Percentiles rank a stretch among this genome's conserved stretches.
These are phyloP conservation scores for Lunasporangiospora selenospora DNA, from an alignment of 192 early-diverging fungal species.

Conservation along the genomic window DNA sequence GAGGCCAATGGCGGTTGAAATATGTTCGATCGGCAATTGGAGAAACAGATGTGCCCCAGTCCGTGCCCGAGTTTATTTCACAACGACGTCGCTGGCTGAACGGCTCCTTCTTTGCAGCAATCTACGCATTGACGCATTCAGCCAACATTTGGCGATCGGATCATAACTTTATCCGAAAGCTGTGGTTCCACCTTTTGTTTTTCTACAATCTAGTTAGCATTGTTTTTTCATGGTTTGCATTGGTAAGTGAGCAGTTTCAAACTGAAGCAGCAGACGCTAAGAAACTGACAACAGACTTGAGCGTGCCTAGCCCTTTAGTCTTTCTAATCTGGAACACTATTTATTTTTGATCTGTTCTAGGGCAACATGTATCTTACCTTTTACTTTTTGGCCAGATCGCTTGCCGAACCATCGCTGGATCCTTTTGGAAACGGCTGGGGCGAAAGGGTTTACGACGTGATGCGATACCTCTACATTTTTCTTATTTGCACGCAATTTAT, in stretches of 20 bases:
- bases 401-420: conserved; percentile 48
- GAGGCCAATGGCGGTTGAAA: conserved; percentile 69
- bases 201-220: conserved; percentile 73
- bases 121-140: conserved; percentile 74
- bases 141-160: conserved; percentile 70
- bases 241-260: conserved; percentile 49
- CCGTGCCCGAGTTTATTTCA: conserved; percentile 75
- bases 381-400: conserved; percentile 57
- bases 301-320: too few species aligned
- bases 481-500: conserved; percentile 56
- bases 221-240: conserved; percentile 68
- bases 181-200: conserved; percentile 66
- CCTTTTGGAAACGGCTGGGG: conserved; percentile 57
- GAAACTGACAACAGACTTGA: too few species aligned
- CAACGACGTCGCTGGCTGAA: conserved; percentile 86
- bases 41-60: conserved; percentile 81
- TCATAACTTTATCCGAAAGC: conserved; percentile 67
- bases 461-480: conserved; percentile 59
- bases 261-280: too few species aligned
- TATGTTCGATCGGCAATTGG: conserved; percentile 73
- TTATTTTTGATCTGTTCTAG: too few species aligned
- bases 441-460: conserved; percentile 48
- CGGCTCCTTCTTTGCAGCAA: conserved; percentile 82
- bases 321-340: too few species aligned
- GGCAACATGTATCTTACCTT: conserved; percentile 70